Evolutionary conservation across 2,329 filamentous ascomycete species (phyloP).

Genomic region (Colletotrichum limetticola): DNA sequence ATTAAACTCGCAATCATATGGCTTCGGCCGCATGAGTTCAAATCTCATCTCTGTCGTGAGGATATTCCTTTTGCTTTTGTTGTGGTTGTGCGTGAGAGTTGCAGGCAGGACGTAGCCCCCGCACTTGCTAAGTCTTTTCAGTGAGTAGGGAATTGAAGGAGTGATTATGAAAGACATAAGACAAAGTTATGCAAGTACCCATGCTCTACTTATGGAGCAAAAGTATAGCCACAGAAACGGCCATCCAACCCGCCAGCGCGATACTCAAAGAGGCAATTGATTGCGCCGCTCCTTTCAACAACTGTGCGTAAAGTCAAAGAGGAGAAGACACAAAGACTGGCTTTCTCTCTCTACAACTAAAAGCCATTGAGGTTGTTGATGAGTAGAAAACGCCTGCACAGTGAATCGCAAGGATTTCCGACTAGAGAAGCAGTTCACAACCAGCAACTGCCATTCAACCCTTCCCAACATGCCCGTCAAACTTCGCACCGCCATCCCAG

Average conservation of each 20-base stretch:
- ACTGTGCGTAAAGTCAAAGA: accelerated
- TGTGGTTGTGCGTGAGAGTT: background rate
- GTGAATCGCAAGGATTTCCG: background rate
- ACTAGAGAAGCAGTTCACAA: background rate
- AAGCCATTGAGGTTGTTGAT: background rate
- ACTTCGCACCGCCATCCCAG: slow-evolving; percentile 51
- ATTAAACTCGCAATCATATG: slow-evolving; percentile 27
- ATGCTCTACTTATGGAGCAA: background rate
- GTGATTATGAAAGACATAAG: background rate
- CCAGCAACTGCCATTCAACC: accelerated
- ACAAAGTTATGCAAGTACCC: background rate
- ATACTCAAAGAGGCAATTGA: background rate
- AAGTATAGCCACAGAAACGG: background rate
- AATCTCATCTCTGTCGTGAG: slow-evolving; percentile 28
- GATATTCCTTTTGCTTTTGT: background rate
- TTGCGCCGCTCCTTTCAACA: background rate
- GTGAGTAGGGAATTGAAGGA: background rate
- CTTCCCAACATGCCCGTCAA: slow-evolving; percentile 37
- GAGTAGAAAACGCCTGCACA: too few species aligned
- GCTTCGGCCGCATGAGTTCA: slow-evolving; percentile 32
- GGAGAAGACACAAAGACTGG: too few species aligned
- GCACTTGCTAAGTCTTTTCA: background rate
- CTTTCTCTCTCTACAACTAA: too few species aligned
- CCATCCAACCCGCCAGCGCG: background rate
- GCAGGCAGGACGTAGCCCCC: too few species aligned